phyloP scores from a whole-genome alignment of 768 basidiomycete species.

The Dentipellis sp. region DNA sequence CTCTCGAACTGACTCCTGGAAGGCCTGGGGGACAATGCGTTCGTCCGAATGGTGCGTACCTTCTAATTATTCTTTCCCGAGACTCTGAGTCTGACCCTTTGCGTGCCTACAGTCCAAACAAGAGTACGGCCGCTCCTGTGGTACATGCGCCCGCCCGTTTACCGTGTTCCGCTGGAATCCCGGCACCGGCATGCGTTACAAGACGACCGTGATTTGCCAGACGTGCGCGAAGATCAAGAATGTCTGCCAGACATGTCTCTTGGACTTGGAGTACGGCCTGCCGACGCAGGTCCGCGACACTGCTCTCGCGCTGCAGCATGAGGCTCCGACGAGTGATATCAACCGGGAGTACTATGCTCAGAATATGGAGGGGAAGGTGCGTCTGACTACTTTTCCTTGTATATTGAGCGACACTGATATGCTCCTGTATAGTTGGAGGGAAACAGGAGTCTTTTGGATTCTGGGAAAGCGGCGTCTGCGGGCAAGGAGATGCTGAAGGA shows the following conservation, averaged over 20 bases:
- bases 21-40: conserved; percentile 88
- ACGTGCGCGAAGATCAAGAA: conserved; percentile 96
- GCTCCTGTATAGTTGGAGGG: conserved; percentile 49
- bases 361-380: conserved; percentile 80
- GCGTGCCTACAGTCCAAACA: conserved; percentile 80
- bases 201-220: conserved; percentile 95
- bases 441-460: conserved; percentile 53
- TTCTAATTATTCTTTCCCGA: not conserved
- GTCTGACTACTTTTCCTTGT: conserved; percentile 13
- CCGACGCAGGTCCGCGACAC: conserved; percentile 98
- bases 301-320: conserved; percentile 74
- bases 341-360: conserved; percentile 94
- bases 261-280: conserved; percentile 93
- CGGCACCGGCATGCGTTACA: conserved; percentile 86
- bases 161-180: conserved; percentile 99
- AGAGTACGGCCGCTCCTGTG: conserved; percentile 92
- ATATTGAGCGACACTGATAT: not conserved
- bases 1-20: not conserved
- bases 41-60: conserved; percentile 79
- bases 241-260: conserved; percentile 94
- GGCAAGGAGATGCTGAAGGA: conserved; percentile 97
- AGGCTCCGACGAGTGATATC: conserved; percentile 94
- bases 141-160: conserved; percentile 94
- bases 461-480: conserved; percentile 58
- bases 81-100: not conserved